phyloP scores from a whole-genome alignment of 1,284 basidiomycete species.

The Apiotrichum porosum region DNA sequence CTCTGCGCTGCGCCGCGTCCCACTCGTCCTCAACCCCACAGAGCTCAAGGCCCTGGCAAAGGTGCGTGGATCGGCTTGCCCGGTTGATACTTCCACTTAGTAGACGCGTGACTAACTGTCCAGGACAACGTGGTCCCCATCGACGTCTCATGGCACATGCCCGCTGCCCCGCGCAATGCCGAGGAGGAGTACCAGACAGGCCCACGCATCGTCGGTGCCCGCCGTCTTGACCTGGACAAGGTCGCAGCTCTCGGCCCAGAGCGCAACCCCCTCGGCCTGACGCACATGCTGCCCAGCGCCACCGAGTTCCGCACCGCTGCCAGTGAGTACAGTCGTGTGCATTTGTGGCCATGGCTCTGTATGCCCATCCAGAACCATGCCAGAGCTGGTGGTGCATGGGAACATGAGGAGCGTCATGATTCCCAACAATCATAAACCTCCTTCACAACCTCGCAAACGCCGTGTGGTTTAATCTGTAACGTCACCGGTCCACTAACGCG shows the following conservation, averaged over 20 bases:
- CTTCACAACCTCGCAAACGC: too few species aligned
- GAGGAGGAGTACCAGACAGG: constrained; percentile 41
- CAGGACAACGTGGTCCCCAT: constrained; percentile 26
- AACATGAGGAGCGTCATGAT: constrained; percentile 3
- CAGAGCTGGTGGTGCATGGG: constrained; percentile 6
- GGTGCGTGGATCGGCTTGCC: too few species aligned
- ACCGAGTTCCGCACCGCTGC: constrained; percentile 73
- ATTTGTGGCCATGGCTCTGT: too few species aligned
- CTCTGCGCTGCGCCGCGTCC: constrained; percentile 6
- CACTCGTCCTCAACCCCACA: constrained; percentile 33
- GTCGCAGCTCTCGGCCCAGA: constrained; percentile 49
- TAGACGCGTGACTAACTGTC: too few species aligned
- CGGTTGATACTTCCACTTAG: too few species aligned
- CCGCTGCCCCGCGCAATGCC: constrained; percentile 42
- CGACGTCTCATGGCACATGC: constrained; percentile 50
- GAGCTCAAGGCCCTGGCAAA: constrained; percentile 25
- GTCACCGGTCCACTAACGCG: too few species aligned
- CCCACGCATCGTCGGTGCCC: constrained; percentile 65
- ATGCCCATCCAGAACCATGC: too few species aligned
- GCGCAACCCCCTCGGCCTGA: constrained; percentile 65
- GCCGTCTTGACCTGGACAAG: constrained; percentile 77
- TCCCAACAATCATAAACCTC: too few species aligned
- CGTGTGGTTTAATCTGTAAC: too few species aligned
- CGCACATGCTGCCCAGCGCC: constrained; percentile 86
- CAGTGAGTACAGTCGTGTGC: constrained; percentile 53